phyloP scores from a whole-genome alignment of 768 basidiomycete species.

The Podaxis rugospora region DNA sequence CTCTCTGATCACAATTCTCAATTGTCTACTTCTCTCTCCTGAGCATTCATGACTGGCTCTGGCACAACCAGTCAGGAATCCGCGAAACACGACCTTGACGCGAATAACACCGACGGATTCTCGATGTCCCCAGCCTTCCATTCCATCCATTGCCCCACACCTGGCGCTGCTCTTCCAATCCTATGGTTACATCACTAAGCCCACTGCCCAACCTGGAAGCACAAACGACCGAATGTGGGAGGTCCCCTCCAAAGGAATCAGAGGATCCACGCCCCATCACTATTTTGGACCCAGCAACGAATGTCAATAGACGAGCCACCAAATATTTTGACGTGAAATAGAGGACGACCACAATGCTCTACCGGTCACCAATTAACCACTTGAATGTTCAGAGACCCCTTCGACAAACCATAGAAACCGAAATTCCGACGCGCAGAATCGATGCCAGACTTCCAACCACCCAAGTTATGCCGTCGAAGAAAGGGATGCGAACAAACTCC shows the following conservation, averaged over 20 bases:
- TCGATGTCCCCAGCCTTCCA: not conserved
- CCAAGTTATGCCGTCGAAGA: not conserved
- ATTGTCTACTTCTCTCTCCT: constrained; percentile 23
- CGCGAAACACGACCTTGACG: constrained; percentile 5
- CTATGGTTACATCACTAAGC: not conserved
- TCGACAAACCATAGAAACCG: constrained; percentile 5
- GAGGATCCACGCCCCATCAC: not conserved
- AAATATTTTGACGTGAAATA: constrained; percentile 1
- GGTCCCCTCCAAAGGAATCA: not conserved
- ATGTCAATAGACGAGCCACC: not conserved
- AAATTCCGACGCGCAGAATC: not conserved
- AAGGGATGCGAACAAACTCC: constrained; percentile 2
- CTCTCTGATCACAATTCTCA: not conserved
- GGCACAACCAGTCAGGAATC: constrained; percentile 5
- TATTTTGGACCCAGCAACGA: not conserved
- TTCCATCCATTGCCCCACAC: not conserved
- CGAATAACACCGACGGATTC: not conserved
- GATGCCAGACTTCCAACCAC: not conserved
- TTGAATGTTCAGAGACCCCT: not conserved
- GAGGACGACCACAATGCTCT: not conserved
- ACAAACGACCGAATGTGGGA: not conserved
- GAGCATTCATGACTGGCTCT: not conserved
- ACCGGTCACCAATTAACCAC: not conserved
- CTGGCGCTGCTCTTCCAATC: not conserved
- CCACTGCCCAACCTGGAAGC: not conserved